phyloP scores from a whole-genome alignment of 441 rosid genomes.

The Erodium moschatum region DNA sequence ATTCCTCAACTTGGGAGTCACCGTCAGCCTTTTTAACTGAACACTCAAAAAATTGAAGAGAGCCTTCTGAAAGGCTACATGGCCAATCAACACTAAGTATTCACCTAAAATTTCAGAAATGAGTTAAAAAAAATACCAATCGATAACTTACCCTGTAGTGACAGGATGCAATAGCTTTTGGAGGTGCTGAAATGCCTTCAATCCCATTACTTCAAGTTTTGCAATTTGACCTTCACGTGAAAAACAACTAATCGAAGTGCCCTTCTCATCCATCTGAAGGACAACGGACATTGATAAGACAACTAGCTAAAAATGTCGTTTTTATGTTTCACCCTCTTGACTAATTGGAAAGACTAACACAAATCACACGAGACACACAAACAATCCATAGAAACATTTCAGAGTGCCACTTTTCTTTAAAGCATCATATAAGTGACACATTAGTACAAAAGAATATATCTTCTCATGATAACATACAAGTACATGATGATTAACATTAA shows the following conservation, averaged over 20 bases:
- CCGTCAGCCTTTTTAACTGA: constrained; percentile 25
- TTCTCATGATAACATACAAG: too few relatives aligned
- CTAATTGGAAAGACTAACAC: too few relatives aligned
- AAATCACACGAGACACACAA: too few relatives aligned
- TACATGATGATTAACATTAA: neutral
- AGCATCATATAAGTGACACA: too few relatives aligned
- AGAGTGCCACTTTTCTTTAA: too few relatives aligned
- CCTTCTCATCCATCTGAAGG: constrained; percentile 48
- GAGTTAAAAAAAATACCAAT: constrained; percentile 10
- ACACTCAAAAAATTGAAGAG: constrained; percentile 31
- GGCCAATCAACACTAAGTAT: constrained; percentile 13
- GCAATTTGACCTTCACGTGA: constrained; percentile 78
- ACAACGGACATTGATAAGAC: constrained; percentile 4
- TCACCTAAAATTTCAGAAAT: constrained; percentile 1
- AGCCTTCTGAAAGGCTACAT: constrained; percentile 35
- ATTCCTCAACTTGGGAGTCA: constrained; percentile 22
- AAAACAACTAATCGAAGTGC: constrained; percentile 41
- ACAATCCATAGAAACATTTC: too few relatives aligned
- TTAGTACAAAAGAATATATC: too few relatives aligned
- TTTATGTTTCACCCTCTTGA: too few relatives aligned
- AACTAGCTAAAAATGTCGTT: too few relatives aligned
- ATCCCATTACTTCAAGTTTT: constrained; percentile 64
- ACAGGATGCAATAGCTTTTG: constrained; percentile 43
- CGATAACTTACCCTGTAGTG: constrained; percentile 40
- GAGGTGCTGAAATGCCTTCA: constrained; percentile 60